Evolutionary conservation across 1,139 yeast genomes (phyloP).

Genomic region (Yamadazyma aaseri): DNA sequence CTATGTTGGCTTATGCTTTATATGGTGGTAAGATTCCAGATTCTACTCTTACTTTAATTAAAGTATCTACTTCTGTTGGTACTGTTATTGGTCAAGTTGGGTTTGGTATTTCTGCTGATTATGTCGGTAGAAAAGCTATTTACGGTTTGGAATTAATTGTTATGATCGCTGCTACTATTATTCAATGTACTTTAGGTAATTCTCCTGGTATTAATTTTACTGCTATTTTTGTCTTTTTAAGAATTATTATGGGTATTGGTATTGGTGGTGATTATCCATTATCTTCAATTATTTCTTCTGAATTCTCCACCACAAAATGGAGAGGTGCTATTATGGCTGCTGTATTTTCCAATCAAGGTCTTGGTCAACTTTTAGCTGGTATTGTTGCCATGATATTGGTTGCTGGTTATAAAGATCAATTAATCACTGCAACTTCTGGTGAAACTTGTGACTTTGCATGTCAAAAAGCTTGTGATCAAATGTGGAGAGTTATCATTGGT

Average conservation of each 20-base stretch:
- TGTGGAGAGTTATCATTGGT: slow-evolving; percentile 91
- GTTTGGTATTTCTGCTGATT: slow-evolving; percentile 84
- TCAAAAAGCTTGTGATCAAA: slow-evolving; percentile 77
- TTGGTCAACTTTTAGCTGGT: slow-evolving; percentile 89
- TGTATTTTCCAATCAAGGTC: slow-evolving; percentile 89
- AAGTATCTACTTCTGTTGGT: slow-evolving; percentile 91
- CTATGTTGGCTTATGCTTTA: slow-evolving; percentile 73
- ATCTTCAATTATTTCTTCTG: slow-evolving; percentile 88
- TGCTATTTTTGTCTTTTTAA: slow-evolving; percentile 70
- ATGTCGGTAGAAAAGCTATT: slow-evolving; percentile 81
- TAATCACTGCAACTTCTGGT: slow-evolving; percentile 50
- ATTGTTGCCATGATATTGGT: slow-evolving; percentile 70
- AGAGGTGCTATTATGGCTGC: slow-evolving; percentile 97
- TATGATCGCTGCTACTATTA: slow-evolving; percentile 75
- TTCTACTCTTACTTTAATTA: slow-evolving; percentile 70
- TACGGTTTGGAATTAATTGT: slow-evolving; percentile 84
- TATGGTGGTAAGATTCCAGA: slow-evolving; percentile 64
- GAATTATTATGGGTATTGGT: slow-evolving; percentile 92
- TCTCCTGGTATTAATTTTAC: slow-evolving; percentile 71
- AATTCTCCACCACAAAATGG: slow-evolving; percentile 88
- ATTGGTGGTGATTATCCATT: slow-evolving; percentile 99
- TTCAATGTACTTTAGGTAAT: slow-evolving; percentile 70
- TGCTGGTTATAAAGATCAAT: slow-evolving; percentile 65
- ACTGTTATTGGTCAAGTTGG: slow-evolving; percentile 89
- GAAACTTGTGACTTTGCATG: slow-evolving; percentile 63